Percentiles rank a stretch among this genome's conserved stretches.
These are phyloP conservation scores for Eutypella sp. DNA, from an alignment of 2,329 filamentous ascomycete species.

Conservation along the genomic window DNA sequence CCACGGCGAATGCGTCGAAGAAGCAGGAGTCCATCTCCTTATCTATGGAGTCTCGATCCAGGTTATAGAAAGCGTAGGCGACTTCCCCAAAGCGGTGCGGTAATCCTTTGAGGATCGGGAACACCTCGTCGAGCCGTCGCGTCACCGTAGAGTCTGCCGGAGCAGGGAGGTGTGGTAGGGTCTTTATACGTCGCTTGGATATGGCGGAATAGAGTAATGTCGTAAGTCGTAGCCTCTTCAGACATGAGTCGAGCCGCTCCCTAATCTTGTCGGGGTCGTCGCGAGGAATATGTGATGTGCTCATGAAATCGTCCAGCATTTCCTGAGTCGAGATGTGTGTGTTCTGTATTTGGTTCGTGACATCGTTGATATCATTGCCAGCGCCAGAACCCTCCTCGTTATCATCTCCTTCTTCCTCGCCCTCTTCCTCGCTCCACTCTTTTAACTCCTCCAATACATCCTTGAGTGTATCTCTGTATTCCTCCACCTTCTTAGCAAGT, in stretches of 20 bases:
- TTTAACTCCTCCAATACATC: slow-evolving; percentile 83
- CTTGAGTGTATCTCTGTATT: slow-evolving; percentile 69
- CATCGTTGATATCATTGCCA: slow-evolving; percentile 34
- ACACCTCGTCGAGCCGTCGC: slow-evolving; percentile 49
- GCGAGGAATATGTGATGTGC: slow-evolving; percentile 55
- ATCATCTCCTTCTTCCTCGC: slow-evolving; percentile 47
- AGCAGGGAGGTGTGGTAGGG: slow-evolving; percentile 41
- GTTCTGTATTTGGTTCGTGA: slow-evolving; percentile 25
- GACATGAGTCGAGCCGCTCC: slow-evolving; percentile 57
- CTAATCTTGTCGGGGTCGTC: slow-evolving; percentile 61
- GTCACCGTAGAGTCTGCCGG: slow-evolving; percentile 27
- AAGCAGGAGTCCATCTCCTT: slow-evolving; percentile 55
- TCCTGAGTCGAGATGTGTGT: slow-evolving; percentile 44
- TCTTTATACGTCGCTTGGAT: slow-evolving; percentile 63
- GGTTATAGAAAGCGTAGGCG: slow-evolving; percentile 66
- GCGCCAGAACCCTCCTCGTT: too few relatives aligned
- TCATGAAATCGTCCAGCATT: slow-evolving; percentile 65
- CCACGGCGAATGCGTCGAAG: slow-evolving; percentile 50
- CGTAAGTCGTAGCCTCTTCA: slow-evolving; percentile 63
- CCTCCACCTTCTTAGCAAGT: slow-evolving; percentile 65
- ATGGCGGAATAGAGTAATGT: slow-evolving; percentile 65
- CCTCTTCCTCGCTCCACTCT: slow-evolving; percentile 76
- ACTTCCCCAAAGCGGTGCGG: slow-evolving; percentile 67
- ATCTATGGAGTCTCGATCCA: slow-evolving; percentile 56
- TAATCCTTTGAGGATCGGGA: slow-evolving; percentile 52